Evolutionary conservation across 495 filamentous ascomycete species (phyloP), one percentile per base, ranked within the genome.

Genomic region (Lindgomyces ingoldianus): DNA sequence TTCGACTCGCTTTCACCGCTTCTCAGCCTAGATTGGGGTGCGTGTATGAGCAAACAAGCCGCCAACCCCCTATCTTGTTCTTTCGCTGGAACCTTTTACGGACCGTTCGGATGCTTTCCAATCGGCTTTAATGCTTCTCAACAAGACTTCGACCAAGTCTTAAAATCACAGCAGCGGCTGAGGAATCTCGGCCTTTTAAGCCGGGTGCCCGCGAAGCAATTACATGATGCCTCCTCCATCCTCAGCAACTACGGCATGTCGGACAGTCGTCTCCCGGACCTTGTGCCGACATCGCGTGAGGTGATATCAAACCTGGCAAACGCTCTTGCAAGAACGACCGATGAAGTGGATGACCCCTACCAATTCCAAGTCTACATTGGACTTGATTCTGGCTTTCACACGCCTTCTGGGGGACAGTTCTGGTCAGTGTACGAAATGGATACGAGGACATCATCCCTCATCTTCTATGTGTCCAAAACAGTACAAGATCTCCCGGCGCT

Each of bases 401-500:
- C 78, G 16, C 76, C 72, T 16, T 61, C 74, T 2, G 78, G 80
- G 16, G 62, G 69, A 21, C 80, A 83, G 30, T 85, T 85, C 64
- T 86, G 83, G 84, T 79, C 77, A 18, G 78, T 86, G 2, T 83
- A 79, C 57, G 77, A 81, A 36, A 61, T 76, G 18, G 79, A 85
- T 21, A 54, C 68, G 0, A 75, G 80, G 19, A 54, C 54, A 12
- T 60, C 67, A 18, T 73, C 71, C 3, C 53, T 80, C 8, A 78
- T 81, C 24, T 72, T 87, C 11, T 87, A 80, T 50, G 68, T 81
- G 1, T 87, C 84, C 11, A 84, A 84, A 57, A 83, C 81, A 29
- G 79, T 79, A 0, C 76, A 76, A 19, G 81, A 83, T 52, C 60
- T 83, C 1, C 70, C 74, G 4, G 77, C 78, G 3, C 81, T 82